Conservation (phyloP, 176 grass and related monocot genomes). For the Rhynchospora pubera region DNA sequence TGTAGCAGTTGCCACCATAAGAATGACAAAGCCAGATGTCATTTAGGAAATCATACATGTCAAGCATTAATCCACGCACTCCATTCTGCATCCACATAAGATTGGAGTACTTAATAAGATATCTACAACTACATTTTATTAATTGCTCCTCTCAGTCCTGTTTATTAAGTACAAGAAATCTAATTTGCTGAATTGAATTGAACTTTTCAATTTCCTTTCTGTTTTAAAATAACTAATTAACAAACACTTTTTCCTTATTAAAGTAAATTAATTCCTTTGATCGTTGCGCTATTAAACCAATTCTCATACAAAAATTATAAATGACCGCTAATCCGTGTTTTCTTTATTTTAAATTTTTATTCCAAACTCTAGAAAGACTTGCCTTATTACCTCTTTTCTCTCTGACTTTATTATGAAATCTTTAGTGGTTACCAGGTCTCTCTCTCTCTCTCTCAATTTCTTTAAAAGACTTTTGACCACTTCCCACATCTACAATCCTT, state of each 20-base stretch:
- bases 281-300: background rate
- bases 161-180: background rate
- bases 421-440: no score
- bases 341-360: background rate
- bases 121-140: background rate
- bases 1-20: conserved; percentile 65
- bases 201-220: background rate
- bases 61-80: conserved; percentile 89
- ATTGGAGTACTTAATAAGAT: background rate
- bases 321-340: background rate
- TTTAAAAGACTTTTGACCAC: background rate
- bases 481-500: background rate
- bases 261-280: background rate
- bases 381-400: background rate
- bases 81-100: conserved; percentile 49
- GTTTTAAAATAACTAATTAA: background rate
- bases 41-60: conserved; percentile 86
- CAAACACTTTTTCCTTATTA: background rate
- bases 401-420: no score
- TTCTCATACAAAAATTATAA: background rate
- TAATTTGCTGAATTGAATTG: background rate
- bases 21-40: conserved; percentile 93
- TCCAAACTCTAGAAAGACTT: background rate
- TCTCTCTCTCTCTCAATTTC: background rate
- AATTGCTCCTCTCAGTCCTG: background rate